Conservation (phyloP, 139 green algal species). For the Yamagishiella unicocca region DNA sequence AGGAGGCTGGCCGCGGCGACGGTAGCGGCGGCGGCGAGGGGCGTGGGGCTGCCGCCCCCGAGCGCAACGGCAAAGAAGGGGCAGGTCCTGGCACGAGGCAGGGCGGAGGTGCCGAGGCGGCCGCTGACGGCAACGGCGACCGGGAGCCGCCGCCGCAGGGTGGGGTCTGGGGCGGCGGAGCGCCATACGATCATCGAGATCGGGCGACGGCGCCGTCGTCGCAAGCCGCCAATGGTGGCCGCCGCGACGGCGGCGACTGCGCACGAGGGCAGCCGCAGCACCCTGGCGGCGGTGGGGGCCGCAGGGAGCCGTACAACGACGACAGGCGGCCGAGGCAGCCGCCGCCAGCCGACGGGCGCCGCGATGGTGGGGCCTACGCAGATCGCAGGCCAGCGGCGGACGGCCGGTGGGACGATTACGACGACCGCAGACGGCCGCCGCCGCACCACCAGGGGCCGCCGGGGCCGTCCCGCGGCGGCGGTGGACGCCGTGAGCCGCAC, state of each 20-base stretch:
- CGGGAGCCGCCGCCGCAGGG: not conserved
- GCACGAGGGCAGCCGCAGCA: not conserved
- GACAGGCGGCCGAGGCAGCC: not conserved
- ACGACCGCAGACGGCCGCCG: not conserved
- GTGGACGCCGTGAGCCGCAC: not conserved
- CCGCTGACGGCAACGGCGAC: not conserved
- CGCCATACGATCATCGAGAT: not conserved
- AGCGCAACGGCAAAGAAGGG: too few species aligned
- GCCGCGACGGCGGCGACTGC: not conserved
- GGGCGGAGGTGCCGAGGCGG: too few species aligned
- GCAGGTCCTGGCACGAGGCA: too few species aligned
- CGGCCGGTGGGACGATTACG: not conserved
- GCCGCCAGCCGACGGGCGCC: conserved; percentile 5
- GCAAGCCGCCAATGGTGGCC: not conserved
- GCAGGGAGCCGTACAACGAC: not conserved
- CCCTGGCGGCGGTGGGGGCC: not conserved
- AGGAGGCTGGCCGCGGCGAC: too few species aligned
- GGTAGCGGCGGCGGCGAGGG: too few species aligned
- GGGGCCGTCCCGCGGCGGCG: not conserved
- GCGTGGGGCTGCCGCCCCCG: not conserved
- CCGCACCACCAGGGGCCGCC: not conserved
- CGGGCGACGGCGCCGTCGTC: not conserved
- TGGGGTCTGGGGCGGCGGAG: not conserved
- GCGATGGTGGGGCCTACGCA: not conserved
- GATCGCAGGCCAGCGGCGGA: not conserved